These are phyloP conservation scores for Colletotrichum sp. DNA, from an alignment of 2,329 filamentous ascomycete species.

Conservation along the genomic window DNA sequence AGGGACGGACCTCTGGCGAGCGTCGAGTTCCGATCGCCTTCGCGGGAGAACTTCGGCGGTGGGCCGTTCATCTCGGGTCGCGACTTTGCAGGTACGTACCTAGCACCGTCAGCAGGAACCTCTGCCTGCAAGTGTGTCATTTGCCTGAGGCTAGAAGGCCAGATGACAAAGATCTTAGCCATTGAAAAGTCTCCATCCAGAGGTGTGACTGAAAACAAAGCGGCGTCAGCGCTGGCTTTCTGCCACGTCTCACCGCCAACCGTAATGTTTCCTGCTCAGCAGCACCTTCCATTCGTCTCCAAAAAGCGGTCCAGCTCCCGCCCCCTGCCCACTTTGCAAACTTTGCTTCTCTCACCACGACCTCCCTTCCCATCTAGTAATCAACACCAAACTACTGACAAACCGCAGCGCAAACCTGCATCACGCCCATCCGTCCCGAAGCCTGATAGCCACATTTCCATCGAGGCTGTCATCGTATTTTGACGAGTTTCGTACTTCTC, in stretches of 20 bases:
- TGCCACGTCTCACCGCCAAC: not conserved
- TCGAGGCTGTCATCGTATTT: constrained; percentile 10
- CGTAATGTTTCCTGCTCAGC: not conserved
- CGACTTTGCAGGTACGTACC: not conserved
- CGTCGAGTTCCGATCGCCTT: not conserved
- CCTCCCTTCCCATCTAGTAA: not conserved
- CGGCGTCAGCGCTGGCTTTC: not conserved
- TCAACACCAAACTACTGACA: not conserved
- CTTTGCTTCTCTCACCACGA: not conserved
- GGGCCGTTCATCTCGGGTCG: not conserved
- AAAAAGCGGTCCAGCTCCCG: not conserved
- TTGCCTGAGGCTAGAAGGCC: not conserved
- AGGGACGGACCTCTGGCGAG: not conserved
- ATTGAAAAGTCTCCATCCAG: not conserved
- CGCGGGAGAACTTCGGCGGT: constrained; percentile 6
- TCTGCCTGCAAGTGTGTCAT: not conserved
- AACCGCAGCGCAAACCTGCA: constrained; percentile 8
- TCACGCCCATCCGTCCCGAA: not conserved
- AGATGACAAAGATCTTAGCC: not conserved
- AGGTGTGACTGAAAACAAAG: not conserved
- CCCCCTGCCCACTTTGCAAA: not conserved
- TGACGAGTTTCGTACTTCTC: constrained; percentile 12
- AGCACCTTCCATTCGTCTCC: not conserved
- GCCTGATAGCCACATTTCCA: not conserved
- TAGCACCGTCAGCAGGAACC: not conserved